Percentiles rank a stretch among this genome's conserved stretches.
Conservation (phyloP, 768 basidiomycete genomes). For the Termitomyces sp. region DNA sequence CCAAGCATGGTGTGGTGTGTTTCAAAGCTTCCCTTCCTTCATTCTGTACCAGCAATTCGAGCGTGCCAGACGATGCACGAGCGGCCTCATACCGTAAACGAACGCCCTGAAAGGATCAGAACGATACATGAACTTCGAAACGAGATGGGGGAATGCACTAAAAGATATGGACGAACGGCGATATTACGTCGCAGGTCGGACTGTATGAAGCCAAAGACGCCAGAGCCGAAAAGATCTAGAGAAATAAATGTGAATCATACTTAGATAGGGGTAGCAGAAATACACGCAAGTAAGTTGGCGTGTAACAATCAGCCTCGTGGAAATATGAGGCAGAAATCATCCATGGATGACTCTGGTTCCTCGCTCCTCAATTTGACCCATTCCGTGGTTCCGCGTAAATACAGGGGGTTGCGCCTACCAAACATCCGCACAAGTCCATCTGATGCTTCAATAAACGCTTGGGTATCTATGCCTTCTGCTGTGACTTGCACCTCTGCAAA, state of each 20-base stretch:
- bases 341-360: neutral
- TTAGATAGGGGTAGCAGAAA: neutral
- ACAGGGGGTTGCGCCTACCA: slow-evolving; percentile 34
- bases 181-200: slow-evolving; percentile 66
- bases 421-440: slow-evolving; percentile 79
- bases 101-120: slow-evolving; percentile 46
- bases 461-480: slow-evolving; percentile 74
- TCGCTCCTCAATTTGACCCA: slow-evolving; percentile 9
- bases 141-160: neutral
- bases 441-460: slow-evolving; percentile 78
- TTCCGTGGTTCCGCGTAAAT: slow-evolving; percentile 2
- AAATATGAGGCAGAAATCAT: neutral
- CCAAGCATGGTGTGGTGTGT: slow-evolving; percentile 55
- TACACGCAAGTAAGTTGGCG: neutral
- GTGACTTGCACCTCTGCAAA: slow-evolving; percentile 80
- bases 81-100: slow-evolving; percentile 43
- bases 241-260: neutral
- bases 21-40: slow-evolving; percentile 38
- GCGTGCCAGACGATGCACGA: slow-evolving; percentile 40
- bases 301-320: neutral
- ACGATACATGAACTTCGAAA: neutral
- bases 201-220: slow-evolving; percentile 71
- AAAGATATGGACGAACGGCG: slow-evolving; percentile 32
- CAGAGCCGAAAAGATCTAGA: slow-evolving; percentile 61
- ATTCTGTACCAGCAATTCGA: slow-evolving; percentile 53